These are phyloP conservation scores for Neckera pumila DNA, from an alignment of 225 moss, liverwort and hornwort genomes.

Conservation along the genomic window DNA sequence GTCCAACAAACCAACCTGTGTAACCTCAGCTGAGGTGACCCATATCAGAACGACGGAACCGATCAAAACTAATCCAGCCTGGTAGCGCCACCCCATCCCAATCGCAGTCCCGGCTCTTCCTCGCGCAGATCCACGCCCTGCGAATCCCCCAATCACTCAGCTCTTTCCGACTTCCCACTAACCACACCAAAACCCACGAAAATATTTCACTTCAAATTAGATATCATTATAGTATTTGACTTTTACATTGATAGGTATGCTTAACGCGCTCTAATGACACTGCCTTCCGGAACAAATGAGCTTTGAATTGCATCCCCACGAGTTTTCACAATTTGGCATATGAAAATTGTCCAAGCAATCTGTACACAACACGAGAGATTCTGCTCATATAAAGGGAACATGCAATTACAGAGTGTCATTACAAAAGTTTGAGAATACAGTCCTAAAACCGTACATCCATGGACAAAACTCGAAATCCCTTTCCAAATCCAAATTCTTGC, in stretches of 20 bases:
- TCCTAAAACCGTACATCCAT: background rate
- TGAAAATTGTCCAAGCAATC: background rate
- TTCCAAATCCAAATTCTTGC: background rate
- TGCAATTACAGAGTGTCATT: background rate
- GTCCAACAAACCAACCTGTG: conserved; percentile 50
- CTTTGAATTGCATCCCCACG: background rate
- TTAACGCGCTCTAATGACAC: background rate
- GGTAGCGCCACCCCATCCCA: conserved; percentile 98
- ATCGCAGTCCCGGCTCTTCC: conserved; percentile 6
- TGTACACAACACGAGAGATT: background rate
- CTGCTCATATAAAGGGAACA: background rate
- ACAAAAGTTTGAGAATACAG: background rate
- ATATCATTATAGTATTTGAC: background rate
- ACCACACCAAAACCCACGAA: background rate
- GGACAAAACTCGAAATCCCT: background rate
- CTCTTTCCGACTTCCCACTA: background rate
- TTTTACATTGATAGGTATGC: background rate
- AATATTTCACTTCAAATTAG: background rate
- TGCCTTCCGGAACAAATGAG: background rate
- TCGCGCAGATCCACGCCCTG: background rate
- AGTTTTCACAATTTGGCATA: background rate
- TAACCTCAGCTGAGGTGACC: conserved; percentile 98
- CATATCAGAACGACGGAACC: conserved; percentile 85
- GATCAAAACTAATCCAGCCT: conserved; percentile 67
- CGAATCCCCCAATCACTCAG: background rate